Evolutionary conservation across 345 rosid genomes (phyloP).

Genomic region (Populus davidiana): DNA sequence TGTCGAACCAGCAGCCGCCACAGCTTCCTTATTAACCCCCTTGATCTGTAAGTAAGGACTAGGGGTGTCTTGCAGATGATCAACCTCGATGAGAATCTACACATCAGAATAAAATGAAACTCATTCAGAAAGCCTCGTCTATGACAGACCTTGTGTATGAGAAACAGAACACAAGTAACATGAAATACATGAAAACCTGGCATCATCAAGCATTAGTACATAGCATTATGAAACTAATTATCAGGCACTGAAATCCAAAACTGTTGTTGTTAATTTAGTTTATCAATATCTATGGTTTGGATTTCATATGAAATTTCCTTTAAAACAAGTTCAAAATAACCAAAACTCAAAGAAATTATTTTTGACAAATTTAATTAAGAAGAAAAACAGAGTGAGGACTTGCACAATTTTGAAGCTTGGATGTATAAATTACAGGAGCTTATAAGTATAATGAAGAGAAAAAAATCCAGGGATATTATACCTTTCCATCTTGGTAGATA

Average conservation of each 20-base stretch:
- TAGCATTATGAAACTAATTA: not conserved
- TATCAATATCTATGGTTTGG: not conserved
- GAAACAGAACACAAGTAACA: not conserved
- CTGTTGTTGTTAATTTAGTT: not conserved
- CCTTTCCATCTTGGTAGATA: constrained; percentile 97
- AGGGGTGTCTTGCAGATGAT: constrained; percentile 80
- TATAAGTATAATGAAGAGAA: not conserved
- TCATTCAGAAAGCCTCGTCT: not conserved
- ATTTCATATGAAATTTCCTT: not conserved
- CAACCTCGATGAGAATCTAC: constrained; percentile 89
- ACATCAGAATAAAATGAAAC: constrained; percentile 15
- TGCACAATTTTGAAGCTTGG: not conserved
- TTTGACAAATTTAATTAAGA: not conserved
- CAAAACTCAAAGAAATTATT: not conserved
- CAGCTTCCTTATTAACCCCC: constrained; percentile 93
- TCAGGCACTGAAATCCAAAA: not conserved
- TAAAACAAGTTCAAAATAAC: not conserved
- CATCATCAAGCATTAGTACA: not conserved
- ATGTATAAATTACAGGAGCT: not conserved
- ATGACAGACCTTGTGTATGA: not conserved
- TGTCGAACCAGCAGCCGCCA: constrained; percentile 84
- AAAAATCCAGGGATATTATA: constrained; percentile 15
- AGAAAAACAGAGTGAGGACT: not conserved
- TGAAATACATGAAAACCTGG: not conserved
- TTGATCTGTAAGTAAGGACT: constrained; percentile 89